phyloP scores from a whole-genome alignment of 306 rosid species.

The Pyrus communis region DNA sequence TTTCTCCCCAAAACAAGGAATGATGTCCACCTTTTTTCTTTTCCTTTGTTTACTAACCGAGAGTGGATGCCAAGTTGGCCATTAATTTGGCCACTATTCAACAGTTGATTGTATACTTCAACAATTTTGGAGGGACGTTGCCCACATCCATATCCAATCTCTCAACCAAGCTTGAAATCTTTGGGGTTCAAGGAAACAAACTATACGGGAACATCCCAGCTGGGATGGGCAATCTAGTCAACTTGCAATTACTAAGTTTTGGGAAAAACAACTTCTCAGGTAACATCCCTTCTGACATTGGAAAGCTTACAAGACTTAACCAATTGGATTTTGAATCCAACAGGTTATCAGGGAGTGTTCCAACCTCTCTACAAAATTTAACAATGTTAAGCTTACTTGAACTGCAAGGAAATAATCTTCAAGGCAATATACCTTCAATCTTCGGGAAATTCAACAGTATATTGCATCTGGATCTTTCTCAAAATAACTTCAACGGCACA shows the following conservation, averaged over 20 bases:
- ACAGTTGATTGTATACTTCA: accelerated
- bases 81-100: too few species aligned
- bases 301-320: background rate
- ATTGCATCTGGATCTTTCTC: background rate
- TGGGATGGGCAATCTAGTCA: background rate
- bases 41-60: too few species aligned
- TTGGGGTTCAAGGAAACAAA: background rate
- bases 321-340: background rate
- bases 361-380: background rate
- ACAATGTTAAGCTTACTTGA: background rate
- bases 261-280: background rate
- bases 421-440: background rate
- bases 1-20: too few species aligned
- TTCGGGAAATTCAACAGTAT: background rate
- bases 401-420: background rate
- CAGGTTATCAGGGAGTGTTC: background rate
- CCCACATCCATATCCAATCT: background rate
- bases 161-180: background rate
- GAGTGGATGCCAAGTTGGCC: too few species aligned
- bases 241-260: background rate
- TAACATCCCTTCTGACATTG: background rate
- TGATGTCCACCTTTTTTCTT: too few species aligned
- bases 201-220: background rate
- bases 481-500: background rate
- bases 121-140: slow-evolving; percentile 4